Evolutionary conservation across 768 basidiomycete genomes (phyloP).

Genomic region (Mycena epipterygia): DNA sequence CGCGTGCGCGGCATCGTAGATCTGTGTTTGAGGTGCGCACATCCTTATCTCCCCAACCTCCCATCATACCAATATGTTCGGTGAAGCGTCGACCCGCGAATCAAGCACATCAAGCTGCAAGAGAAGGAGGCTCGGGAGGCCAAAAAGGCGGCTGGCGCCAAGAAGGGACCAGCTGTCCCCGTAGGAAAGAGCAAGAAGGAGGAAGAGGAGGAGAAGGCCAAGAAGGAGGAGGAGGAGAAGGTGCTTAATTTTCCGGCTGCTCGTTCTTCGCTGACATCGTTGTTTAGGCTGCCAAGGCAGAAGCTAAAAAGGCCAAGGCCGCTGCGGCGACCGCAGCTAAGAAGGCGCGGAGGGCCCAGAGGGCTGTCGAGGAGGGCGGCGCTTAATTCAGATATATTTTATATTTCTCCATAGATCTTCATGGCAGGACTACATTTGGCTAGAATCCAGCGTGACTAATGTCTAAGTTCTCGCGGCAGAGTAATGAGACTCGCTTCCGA

Average conservation of each 20-base stretch:
- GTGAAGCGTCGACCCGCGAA: constrained; percentile 84
- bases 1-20: constrained; percentile 91
- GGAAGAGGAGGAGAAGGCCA: constrained; percentile 80
- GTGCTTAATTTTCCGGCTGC: constrained; percentile 50
- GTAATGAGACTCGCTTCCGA: too few species aligned
- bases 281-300: constrained; percentile 59
- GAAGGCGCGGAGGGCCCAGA: constrained; percentile 67
- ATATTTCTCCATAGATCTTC: not conserved
- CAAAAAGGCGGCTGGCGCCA: constrained; percentile 59
- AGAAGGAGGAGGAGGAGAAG: constrained; percentile 90
- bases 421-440: not conserved
- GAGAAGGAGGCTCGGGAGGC: constrained; percentile 96
- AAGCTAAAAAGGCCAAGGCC: constrained; percentile 87
- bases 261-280: not conserved
- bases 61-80: not conserved
- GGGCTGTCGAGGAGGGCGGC: constrained; percentile 23
- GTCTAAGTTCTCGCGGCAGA: too few species aligned
- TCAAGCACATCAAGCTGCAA: constrained; percentile 96
- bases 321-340: constrained; percentile 92
- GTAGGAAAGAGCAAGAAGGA: constrained; percentile 82
- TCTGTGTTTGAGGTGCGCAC: constrained; percentile 70
- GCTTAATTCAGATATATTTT: not conserved
- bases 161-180: constrained; percentile 63
- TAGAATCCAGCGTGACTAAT: too few species aligned
- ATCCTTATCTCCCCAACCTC: not conserved